Evolutionary conservation across 495 filamentous ascomycete genomes (phyloP), one percentile per base, ranked within the genome.

Genomic region (Lepidopterella palustris): DNA sequence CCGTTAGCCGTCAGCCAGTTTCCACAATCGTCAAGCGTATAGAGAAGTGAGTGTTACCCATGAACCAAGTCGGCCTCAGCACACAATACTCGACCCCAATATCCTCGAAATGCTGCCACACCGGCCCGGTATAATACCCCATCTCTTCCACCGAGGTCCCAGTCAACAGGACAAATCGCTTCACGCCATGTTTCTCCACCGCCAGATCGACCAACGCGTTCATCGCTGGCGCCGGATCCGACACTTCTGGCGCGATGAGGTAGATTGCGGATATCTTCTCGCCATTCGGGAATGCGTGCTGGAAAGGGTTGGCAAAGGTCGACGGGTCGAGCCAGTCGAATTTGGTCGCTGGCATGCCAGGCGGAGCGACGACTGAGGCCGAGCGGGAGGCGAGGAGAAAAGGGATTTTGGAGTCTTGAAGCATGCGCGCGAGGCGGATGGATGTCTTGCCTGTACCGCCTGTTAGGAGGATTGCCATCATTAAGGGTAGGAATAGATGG

Each of bases 401-500:
- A 15, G 70, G 70, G 40, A 71, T 51, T 32, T 42, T 35, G 27
- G 62, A 49, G 15, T 59, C 57, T 2, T 71, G 53, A 25, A 80
- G 71, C 5, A 76, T 73, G 6, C 32, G 58, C 25, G 70, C 75
- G 21, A 80, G 69, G 29, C 75, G 73, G 42, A 68, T 67, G 45
- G 75, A 73, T 15, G 78, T 69, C 32, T 77, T 80, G 59, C 79
- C 78, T 13, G 73, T 77, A 52, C 78, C 79, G 45, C 79, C 80
- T 2, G 74, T 68, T 11, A 82, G 59, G 18, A 82, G 70, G 62
- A 81, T 60, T n/a, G 68, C 55, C 40, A 61, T 65, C 40, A 65
- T 55, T 27, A 53, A 31, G 31, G 67, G 57, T 35, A n/a, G n/a
- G n/a, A n/a, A n/a, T n/a, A n/a, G n/a, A n/a, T n/a, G n/a, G n/a